Percentiles rank a stretch among this genome's conserved stretches.
Evolutionary conservation across 257 asterid genomes (phyloP).

Genomic region (Solanum neorickii): DNA sequence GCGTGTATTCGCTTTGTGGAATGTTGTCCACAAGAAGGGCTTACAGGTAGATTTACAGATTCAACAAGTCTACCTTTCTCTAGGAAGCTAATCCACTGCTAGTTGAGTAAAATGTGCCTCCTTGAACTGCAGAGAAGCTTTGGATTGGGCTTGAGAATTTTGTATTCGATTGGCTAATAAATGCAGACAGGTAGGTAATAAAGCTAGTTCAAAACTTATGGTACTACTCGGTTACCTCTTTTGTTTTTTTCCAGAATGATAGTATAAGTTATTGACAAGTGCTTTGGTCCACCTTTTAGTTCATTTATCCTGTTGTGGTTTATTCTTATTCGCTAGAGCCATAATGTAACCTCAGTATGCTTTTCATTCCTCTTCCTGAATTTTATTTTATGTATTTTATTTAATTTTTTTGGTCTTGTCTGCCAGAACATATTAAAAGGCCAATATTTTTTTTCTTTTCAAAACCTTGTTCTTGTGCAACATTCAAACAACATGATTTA

Average conservation of each 20-base stretch:
- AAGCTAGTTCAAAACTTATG: slow-evolving; percentile 6
- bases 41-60: slow-evolving; percentile 58
- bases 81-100: neutral
- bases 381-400: neutral
- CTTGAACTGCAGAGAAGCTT: slow-evolving; percentile 61
- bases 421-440: neutral
- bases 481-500: neutral
- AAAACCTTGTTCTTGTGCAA: neutral
- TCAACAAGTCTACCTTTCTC: neutral
- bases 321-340: neutral
- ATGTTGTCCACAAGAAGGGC: slow-evolving; percentile 99
- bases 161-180: slow-evolving; percentile 97
- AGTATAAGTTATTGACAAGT: neutral
- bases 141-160: slow-evolving; percentile 98
- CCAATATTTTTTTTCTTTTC: neutral
- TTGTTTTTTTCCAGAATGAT: neutral
- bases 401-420: neutral
- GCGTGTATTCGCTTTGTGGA: slow-evolving; percentile 98
- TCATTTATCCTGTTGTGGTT: neutral
- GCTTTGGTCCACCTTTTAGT: neutral
- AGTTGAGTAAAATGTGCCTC: slow-evolving; percentile 6
- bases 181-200: slow-evolving; percentile 81
- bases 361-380: neutral
- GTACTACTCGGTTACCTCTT: neutral
- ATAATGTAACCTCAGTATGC: neutral